phyloP scores from a whole-genome alignment of 306 rosid genomes.

The apple (Malus domestica) region ASM211411v1 NC_041789.1:30541001-30541500 shows the following conservation, averaged over 20 bases:
- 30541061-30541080: slow-evolving; percentile 47
- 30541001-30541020: slow-evolving; percentile 49
- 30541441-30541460: slow-evolving; percentile 8
- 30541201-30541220: slow-evolving; percentile 55
- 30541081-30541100: slow-evolving; percentile 41
- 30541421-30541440: slow-evolving; percentile 6
- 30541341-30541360: slow-evolving; percentile 32
- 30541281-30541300: slow-evolving; percentile 4
- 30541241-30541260: slow-evolving; percentile 56
- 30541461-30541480: slow-evolving; percentile 44
- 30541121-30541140: slow-evolving; percentile 17
- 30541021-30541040: slow-evolving; percentile 29
- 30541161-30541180: slow-evolving; percentile 8
- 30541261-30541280: slow-evolving; percentile 35
- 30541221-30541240: slow-evolving; percentile 59
- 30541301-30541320: slow-evolving; percentile 30
- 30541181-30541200: slow-evolving; percentile 37
- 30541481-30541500: slow-evolving; percentile 61
- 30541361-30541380: slow-evolving; percentile 12
- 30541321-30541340: slow-evolving; percentile 36
- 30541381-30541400: slow-evolving; percentile 9
- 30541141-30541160: slow-evolving; percentile 29
- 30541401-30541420: slow-evolving; percentile 5
- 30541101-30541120: slow-evolving; percentile 37
- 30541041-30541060: slow-evolving; percentile 72